Conservation (phyloP, 768 basidiomycete species). For the Tylopilus rubrobrunneus region DNA sequence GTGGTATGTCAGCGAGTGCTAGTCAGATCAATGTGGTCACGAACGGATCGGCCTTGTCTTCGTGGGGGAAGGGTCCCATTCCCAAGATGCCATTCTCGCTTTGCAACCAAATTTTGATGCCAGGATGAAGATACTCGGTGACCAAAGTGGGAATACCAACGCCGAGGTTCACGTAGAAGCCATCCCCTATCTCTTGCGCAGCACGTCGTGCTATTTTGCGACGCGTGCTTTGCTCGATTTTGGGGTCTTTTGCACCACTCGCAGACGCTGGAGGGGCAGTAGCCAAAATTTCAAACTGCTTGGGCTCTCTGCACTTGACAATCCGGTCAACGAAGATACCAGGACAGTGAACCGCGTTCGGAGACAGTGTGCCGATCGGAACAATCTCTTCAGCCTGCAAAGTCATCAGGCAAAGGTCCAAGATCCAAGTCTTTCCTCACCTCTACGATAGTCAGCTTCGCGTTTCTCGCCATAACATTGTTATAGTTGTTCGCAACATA, state of each 20-base stretch:
- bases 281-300: constrained; percentile 70
- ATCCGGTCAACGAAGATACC: constrained; percentile 85
- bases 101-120: constrained; percentile 77
- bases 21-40: constrained; percentile 25
- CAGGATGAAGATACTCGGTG: constrained; percentile 65
- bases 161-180: constrained; percentile 81
- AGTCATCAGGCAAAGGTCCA: neutral
- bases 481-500: constrained; percentile 85
- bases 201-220: constrained; percentile 78
- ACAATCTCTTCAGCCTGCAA: constrained; percentile 82
- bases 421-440: constrained; percentile 32
- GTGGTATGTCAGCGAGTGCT: constrained; percentile 1
- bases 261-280: constrained; percentile 45
- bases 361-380: constrained; percentile 71
- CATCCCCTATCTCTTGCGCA: constrained; percentile 83
- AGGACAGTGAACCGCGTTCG: constrained; percentile 77
- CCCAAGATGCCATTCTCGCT: constrained; percentile 88
- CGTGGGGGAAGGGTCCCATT: constrained; percentile 80
- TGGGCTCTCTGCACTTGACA: constrained; percentile 68
- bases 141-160: constrained; percentile 91
- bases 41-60: constrained; percentile 74
- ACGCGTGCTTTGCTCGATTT: constrained; percentile 49
- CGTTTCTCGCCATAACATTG: constrained; percentile 80
- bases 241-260: constrained; percentile 41
- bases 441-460: constrained; percentile 86